Conservation (phyloP, 2,329 filamentous ascomycete genomes). For the Colletotrichum filicis region DNA sequence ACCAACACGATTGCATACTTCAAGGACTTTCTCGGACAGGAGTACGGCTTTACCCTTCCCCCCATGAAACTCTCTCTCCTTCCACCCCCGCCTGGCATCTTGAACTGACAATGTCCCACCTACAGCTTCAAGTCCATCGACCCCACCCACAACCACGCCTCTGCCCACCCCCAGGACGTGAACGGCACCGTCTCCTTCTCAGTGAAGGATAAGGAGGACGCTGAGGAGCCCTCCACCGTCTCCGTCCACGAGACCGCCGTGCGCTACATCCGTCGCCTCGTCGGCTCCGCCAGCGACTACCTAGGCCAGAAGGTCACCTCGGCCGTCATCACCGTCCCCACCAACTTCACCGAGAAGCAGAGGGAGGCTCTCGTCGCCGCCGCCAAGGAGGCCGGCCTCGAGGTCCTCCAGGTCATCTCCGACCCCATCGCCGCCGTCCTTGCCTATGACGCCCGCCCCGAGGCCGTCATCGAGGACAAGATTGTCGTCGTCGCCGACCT, state of each 20-base stretch:
- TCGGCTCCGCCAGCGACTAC: slow-evolving; percentile 88
- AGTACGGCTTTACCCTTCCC: slow-evolving; percentile 65
- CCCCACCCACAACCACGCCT: slow-evolving; percentile 92
- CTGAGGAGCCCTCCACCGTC: slow-evolving; percentile 73
- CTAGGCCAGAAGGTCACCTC: slow-evolving; percentile 93
- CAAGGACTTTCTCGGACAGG: slow-evolving; percentile 93
- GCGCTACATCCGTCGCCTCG: slow-evolving; percentile 85
- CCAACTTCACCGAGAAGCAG: slow-evolving; percentile 91
- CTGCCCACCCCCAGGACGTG: slow-evolving; percentile 85
- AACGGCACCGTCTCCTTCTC: slow-evolving; percentile 81
- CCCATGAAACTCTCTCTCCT: background rate
- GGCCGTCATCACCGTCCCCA: slow-evolving; percentile 94
- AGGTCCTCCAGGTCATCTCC: slow-evolving; percentile 91
- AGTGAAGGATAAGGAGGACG: slow-evolving; percentile 79
- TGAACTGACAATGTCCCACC: slow-evolving; percentile 36
- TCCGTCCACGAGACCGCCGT: slow-evolving; percentile 84
- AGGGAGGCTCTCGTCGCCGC: slow-evolving; percentile 82
- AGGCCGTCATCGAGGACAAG: slow-evolving; percentile 83
- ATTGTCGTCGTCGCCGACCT: slow-evolving; percentile 91
- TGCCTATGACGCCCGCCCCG: slow-evolving; percentile 89
- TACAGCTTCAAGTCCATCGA: slow-evolving; percentile 91
- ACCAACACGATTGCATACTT: slow-evolving; percentile 96
- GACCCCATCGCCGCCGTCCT: slow-evolving; percentile 91
- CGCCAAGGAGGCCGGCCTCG: slow-evolving; percentile 82
- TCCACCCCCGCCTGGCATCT: slow-evolving; percentile 7